Conservation (phyloP, 2,329 filamentous ascomycete genomes). For the Fusarium irregulare region DNA sequence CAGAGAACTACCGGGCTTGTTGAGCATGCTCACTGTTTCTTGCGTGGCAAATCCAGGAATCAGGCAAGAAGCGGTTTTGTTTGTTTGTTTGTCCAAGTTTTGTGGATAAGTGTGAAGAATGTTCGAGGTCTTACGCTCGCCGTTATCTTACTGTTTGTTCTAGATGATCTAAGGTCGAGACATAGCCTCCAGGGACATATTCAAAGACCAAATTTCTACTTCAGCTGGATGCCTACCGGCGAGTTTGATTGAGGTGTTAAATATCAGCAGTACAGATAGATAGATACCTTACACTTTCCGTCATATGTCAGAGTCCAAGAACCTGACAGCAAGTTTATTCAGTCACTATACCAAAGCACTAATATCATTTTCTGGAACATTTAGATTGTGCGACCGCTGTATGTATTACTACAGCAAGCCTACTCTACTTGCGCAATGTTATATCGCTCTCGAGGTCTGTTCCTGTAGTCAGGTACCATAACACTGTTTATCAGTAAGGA, state of each 20-base stretch:
- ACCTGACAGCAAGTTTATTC: neutral
- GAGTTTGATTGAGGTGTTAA: neutral
- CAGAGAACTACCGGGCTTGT: neutral
- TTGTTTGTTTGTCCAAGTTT: neutral
- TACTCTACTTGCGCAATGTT: neutral
- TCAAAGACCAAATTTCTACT: neutral
- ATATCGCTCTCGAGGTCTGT: neutral
- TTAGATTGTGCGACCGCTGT: neutral
- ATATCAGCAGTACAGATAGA: neutral
- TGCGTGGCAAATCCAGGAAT: neutral
- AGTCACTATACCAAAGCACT: neutral
- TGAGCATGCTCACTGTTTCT: neutral
- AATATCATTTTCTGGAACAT: neutral
- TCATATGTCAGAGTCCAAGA: neutral
- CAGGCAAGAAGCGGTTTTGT: neutral
- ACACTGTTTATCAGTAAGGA: neutral
- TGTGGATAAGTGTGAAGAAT: neutral
- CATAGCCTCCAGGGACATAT: neutral
- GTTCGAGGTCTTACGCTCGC: neutral
- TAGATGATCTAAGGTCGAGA: neutral
- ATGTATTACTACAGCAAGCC: neutral
- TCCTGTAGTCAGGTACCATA: neutral
- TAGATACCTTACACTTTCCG: neutral
- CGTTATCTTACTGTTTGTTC: neutral
- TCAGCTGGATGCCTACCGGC: neutral